A percentile compares a stretch with the other conserved stretches of the same genome.
Conservation (phyloP, 176 grass and related monocot species). For the Carex parvula region DNA sequence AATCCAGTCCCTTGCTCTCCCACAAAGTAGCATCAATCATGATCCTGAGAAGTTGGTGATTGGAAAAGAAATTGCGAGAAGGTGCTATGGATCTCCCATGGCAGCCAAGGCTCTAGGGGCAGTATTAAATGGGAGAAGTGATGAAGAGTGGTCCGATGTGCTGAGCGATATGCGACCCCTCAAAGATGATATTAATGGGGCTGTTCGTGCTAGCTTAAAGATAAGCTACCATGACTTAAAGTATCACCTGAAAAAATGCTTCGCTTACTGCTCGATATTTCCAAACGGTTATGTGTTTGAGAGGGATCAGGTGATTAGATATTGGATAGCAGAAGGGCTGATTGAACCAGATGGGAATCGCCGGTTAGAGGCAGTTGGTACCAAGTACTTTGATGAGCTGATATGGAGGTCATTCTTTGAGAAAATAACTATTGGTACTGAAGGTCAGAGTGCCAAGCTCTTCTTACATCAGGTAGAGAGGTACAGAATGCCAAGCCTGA, state of each 20-base stretch:
- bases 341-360: slow-evolving; percentile 19
- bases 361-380: slow-evolving; percentile 30
- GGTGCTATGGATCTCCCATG: slow-evolving; percentile 50
- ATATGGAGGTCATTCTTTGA: slow-evolving; percentile 42
- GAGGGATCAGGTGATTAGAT: slow-evolving; percentile 46
- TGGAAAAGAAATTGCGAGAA: slow-evolving; percentile 36
- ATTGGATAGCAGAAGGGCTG: slow-evolving; percentile 61
- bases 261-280: slow-evolving; percentile 50
- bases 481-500: slow-evolving; percentile 37
- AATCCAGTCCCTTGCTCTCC: slow-evolving; percentile 13
- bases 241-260: slow-evolving; percentile 49
- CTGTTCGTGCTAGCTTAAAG: slow-evolving; percentile 37
- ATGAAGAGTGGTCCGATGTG: slow-evolving; percentile 42
- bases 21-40: not conserved
- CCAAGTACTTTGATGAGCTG: slow-evolving; percentile 41
- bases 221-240: slow-evolving; percentile 61
- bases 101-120: slow-evolving; percentile 32
- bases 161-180: slow-evolving; percentile 33
- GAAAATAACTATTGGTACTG: not conserved
- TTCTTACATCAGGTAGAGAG: slow-evolving; percentile 12
- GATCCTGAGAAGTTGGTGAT: slow-evolving; percentile 13
- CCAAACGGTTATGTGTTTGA: slow-evolving; percentile 43
- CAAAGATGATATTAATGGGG: slow-evolving; percentile 29
- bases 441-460: not conserved
- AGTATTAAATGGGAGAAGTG: slow-evolving; percentile 39